These are phyloP conservation scores for Leccinum subgranulosum DNA, from an alignment of 768 basidiomycete genomes.

Conservation along the genomic window DNA sequence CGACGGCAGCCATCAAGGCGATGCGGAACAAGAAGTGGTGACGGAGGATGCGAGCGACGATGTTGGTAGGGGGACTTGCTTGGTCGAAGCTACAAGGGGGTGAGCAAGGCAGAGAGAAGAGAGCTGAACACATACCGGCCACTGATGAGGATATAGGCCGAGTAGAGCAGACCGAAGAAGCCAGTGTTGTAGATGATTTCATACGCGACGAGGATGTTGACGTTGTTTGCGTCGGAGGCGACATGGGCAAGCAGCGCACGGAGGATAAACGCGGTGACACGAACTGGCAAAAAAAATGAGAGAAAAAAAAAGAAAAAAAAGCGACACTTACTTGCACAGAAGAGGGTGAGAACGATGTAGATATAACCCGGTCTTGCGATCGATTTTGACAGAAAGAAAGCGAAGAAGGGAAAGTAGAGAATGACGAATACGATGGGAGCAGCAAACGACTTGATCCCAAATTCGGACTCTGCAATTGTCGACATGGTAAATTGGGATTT, in stretches of 20 bases:
- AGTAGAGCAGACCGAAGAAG: constrained; percentile 32
- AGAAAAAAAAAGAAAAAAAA: rapidly evolving
- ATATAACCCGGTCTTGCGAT: constrained; percentile 18
- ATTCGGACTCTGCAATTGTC: constrained; percentile 2
- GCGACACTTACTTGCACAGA: constrained; percentile 25
- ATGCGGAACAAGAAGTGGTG: constrained; percentile 24
- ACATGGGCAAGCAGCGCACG: constrained; percentile 16
- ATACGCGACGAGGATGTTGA: constrained; percentile 26
- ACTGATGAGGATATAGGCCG: constrained; percentile 27
- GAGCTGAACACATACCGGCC: constrained; percentile 23
- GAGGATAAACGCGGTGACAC: constrained; percentile 16
- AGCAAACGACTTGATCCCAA: constrained; percentile 24
- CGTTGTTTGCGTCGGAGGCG: constrained; percentile 17
- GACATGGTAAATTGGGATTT: neutral
- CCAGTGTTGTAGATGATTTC: constrained; percentile 34
- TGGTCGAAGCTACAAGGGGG: constrained; percentile 7
- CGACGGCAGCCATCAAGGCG: constrained; percentile 23
- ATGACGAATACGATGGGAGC: constrained; percentile 27
- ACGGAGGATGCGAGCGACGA: constrained; percentile 16
- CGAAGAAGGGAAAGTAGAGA: constrained; percentile 21
- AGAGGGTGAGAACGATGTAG: constrained; percentile 22
- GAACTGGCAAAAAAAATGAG: constrained; percentile 6
- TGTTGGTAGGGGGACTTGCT: constrained; percentile 15
- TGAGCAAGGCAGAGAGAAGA: neutral
- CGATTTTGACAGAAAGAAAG: constrained; percentile 11